phyloP scores from a whole-genome alignment of 495 filamentous ascomycete species.

The Lasiosphaeria miniovina region DNA sequence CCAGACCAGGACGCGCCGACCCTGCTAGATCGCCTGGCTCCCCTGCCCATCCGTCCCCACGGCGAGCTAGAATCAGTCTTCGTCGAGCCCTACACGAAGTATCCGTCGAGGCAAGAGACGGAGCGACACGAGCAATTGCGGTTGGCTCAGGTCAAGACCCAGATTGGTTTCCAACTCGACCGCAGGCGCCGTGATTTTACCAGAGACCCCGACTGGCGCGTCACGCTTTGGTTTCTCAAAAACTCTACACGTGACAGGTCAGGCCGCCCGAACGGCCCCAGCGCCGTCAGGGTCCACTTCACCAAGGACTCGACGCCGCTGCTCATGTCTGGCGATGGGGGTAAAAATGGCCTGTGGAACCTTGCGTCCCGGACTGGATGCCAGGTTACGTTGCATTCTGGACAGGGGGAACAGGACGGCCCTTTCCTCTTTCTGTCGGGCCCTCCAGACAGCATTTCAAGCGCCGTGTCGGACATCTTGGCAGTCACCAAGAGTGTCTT shows the following conservation, averaged over 20 bases:
- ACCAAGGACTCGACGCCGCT: background rate
- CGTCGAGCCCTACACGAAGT: slow-evolving; percentile 17
- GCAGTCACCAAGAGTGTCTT: slow-evolving; percentile 9
- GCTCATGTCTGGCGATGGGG: slow-evolving; percentile 8
- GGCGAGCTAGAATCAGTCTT: slow-evolving; percentile 21
- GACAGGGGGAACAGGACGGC: background rate
- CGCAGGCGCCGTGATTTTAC: background rate
- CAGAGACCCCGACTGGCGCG: slow-evolving; percentile 25
- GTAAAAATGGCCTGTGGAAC: slow-evolving; percentile 16
- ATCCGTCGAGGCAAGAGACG: slow-evolving; percentile 17
- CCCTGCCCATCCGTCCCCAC: slow-evolving; percentile 23
- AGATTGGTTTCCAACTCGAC: background rate
- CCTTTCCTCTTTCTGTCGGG: slow-evolving; percentile 18
- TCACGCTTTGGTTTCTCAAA: slow-evolving; percentile 21
- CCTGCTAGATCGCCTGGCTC: slow-evolving; percentile 20
- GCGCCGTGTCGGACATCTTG: slow-evolving; percentile 22
- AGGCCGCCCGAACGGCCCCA: background rate
- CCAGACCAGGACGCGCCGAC: background rate
- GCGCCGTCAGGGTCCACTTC: slow-evolving; percentile 19
- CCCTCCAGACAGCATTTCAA: background rate
- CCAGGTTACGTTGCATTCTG: slow-evolving; percentile 10
- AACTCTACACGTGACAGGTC: slow-evolving; percentile 17
- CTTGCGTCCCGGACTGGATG: slow-evolving; percentile 19
- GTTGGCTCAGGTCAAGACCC: slow-evolving; percentile 7
- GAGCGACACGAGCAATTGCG: slow-evolving; percentile 4